Percentiles rank a stretch among this genome's conserved stretches.
These are phyloP conservation scores for Gracilaria domingensis DNA, from an alignment of 23 red algal species.

Conservation along the genomic window DNA sequence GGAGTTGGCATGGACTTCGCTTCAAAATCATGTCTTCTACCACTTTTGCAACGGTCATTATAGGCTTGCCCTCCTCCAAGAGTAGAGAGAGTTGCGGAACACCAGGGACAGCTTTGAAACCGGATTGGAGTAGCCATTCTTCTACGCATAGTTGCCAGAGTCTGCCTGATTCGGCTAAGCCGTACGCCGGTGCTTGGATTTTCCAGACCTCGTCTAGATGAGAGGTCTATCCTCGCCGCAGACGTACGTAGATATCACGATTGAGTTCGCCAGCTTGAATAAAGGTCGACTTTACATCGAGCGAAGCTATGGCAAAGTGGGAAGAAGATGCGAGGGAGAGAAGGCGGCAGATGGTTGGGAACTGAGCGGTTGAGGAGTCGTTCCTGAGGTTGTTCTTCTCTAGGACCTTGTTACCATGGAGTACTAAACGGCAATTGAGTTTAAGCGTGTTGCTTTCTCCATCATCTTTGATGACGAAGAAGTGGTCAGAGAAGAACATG, in stretches of 20 bases:
- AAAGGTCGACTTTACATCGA: not conserved
- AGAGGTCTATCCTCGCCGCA: not conserved
- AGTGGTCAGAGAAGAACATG: not conserved
- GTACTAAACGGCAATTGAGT: not conserved
- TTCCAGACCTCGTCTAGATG: not conserved
- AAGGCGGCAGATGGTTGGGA: not conserved
- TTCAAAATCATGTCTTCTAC: not conserved
- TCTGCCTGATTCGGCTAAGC: slow-evolving; percentile 23
- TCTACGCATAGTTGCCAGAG: slow-evolving; percentile 36
- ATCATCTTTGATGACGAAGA: slow-evolving; percentile 13
- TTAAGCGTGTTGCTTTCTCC: not conserved
- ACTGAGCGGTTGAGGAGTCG: not conserved
- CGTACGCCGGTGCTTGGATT: not conserved
- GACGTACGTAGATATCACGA: slow-evolving; percentile 8
- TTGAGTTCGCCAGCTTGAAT: not conserved
- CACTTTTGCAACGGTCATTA: not conserved
- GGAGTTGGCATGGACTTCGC: not conserved
- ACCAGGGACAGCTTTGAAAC: not conserved
- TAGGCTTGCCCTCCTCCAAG: not conserved
- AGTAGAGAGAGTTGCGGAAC: slow-evolving; percentile 27
- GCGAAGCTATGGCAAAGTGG: not conserved
- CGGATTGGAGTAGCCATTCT: slow-evolving; percentile 5
- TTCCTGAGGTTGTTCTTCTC: not conserved
- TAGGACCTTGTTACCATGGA: not conserved
- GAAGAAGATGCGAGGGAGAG: not conserved